Conservation (phyloP, 1,284 basidiomycete genomes). For the Microbotryomycetes sp. region DNA sequence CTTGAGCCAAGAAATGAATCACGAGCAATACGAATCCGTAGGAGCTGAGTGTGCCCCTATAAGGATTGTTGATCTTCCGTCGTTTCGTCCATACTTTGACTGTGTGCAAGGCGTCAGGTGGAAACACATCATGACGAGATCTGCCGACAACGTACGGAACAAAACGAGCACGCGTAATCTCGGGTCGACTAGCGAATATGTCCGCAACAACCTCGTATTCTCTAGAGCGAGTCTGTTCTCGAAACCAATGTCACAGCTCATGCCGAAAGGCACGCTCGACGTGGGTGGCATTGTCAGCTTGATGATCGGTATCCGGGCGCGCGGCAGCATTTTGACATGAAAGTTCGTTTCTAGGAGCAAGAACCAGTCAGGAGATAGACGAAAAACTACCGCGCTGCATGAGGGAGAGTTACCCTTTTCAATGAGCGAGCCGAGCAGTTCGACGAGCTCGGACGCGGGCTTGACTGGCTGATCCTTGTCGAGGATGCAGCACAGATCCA, state of each 20-base stretch:
- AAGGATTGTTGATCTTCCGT: conserved; percentile 96
- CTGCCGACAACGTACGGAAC: conserved; percentile 61
- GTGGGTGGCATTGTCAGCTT: conserved; percentile 90
- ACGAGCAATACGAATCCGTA: conserved; percentile 98
- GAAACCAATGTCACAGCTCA: conserved; percentile 97
- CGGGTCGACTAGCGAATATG: conserved; percentile 94
- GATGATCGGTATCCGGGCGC: conserved; percentile 97
- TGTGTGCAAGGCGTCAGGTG: conserved; percentile 38
- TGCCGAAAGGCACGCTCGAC: conserved; percentile 67
- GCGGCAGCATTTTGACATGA: conserved; percentile 89
- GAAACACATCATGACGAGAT: neutral
- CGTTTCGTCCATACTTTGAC: conserved; percentile 99
- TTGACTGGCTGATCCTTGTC: conserved; percentile 60
- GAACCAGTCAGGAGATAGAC: conserved; percentile 1
- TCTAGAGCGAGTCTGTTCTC: conserved; percentile 94
- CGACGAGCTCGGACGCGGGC: conserved; percentile 79
- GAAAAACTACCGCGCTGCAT: neutral
- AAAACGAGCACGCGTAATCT: conserved; percentile 89
- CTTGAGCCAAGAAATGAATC: conserved; percentile 93
- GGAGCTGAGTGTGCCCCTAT: conserved; percentile 90
- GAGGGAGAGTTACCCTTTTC: conserved; percentile 61
- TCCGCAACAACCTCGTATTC: conserved; percentile 91
- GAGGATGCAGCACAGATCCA: conserved; percentile 96
- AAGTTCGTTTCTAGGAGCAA: conserved; percentile 73
- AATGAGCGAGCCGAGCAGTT: conserved; percentile 84